Evolutionary conservation across 805 yeast genomes (phyloP), one percentile per base, ranked within the genome.

Genomic region (Pichia occidentalis): DNA sequence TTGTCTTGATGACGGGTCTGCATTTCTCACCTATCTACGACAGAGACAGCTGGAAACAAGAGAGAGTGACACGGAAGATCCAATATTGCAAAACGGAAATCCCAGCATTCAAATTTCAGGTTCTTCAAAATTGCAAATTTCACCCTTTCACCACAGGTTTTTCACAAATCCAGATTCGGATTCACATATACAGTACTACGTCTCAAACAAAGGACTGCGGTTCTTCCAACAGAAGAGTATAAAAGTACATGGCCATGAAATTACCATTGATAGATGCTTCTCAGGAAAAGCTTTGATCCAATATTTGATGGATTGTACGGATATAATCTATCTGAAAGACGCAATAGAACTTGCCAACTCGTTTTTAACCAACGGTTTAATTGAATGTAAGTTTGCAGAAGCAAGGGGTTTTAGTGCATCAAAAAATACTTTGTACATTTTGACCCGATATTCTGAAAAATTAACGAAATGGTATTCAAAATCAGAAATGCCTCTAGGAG

Each of bases 301-400:
- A 52, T 90, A 95, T 95, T 52, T 90, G 6, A 69, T 81, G 75
- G 97, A 90, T 46, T 87, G 96, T 52, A 83, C 95, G 1, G 92
- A 85, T 51, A 64, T 80, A 1, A 55, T 77, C 47, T 68, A 68
- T 36, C 53, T 59, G 0, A 60, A 62, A 10, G 84, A 76, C 42
- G 81, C 85, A 0, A 52, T 64, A 0, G 69, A 69, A 17, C 58
- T 81, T 10, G 74, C 79, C 1, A 63, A 68, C 4, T 51, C 74
- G 10, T 70, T 83, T 40, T 45, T 73, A 25, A 68, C 64, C 33
- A 49, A 62, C 28, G 69, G 68, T 0, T 54, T 80, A 6, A 65
- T 81, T 18, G 59, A 60, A 47, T 71, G 32, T 8, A 18, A 37
- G 18, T 26, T 41, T 5, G 44, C 27, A 48, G 63, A 30, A 54